Base-by-base conservation (phyloP, 768 basidiomycete species). In the Megacollybia marginata region DNA sequence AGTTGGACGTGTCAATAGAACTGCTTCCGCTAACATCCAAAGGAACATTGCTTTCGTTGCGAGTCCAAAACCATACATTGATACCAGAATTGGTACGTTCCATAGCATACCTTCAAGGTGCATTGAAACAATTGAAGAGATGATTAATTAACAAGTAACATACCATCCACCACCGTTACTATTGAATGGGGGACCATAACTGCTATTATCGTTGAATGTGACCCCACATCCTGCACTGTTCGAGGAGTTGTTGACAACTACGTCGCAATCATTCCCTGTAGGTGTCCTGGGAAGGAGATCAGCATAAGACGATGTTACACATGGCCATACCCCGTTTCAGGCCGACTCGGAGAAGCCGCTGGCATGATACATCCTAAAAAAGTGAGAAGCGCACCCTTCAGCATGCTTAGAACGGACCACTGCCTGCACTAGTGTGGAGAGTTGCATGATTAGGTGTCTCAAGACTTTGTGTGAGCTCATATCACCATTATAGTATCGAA, bases 31-130 rank as follows among this genome's bases (percentile, higher is more conserved):
- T 63, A 15, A 83, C 69, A 28, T 80, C 79, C 9, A 57, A 46
- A 2, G 82, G 83, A 23, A 79, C 73, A 31, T 55, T 60, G 2
- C 57, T 62, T 43, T 62, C 72, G 54, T 73, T 72, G 23, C 85
- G 71, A 0, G 77, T 62, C 85, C 85, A 91, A 69, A 85, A 87
- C 78, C 82, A 89, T 31, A 88, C 69, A 47, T 79, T 80, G 54
- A 88, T 80, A 58, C 69, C 76, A 13, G 55, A 56, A 18, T 62
- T 56, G 0, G 79, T 78, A 35, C 84, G 74, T 59, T 85, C 83
- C 46, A 84, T 69, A 0, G 80, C 85, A 58, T 76, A 84, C 76
- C 78, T 83, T 11, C 9, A 19, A 19, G 36, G 15, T 16, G 19
- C 12, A 48, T 32, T 31, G 23, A 23, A 43, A 45, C 32, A 9